Base-by-base conservation (phyloP, 2,329 filamentous ascomycete genomes). In the Ceratocystis ficicola region DNA sequence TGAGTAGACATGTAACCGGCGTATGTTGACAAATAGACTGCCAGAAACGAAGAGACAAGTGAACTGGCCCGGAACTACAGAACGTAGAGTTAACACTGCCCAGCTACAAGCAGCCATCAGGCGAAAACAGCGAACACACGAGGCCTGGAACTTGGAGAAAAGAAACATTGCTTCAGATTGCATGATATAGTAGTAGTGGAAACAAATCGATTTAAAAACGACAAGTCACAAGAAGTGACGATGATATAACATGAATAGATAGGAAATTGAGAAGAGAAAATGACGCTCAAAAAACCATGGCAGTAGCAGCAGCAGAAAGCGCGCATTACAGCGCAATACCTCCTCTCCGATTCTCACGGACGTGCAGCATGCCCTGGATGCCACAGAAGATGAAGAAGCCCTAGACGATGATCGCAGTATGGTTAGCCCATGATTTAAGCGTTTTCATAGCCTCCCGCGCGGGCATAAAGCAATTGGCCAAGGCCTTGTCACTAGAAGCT, bases 381-480 rank as follows among this genome's bases (percentile, higher is more conserved):
- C 87, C 89, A 77, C 93, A 97, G 78, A 95, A 96, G 63, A 95
- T 81, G 66, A 96, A 83, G 80, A 97, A 97, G 20, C 82, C 86
- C 92, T 95, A 70, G 22, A 25, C 30, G 28, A 20, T 12, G 25
- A 59, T 17, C n/a, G 28, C 22, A 25, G 28, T 59, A 36, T 36
- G 32, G 52, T 59, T 59, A 59, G 52, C 52, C 20, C 12, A 17
- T n/a, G 15, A 17, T 59, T 12, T 8, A 36, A 12, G 8, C 32
- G 10, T 36, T 36, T 36, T 3, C 32, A 10, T 36, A 36, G 32
- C 10, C 32, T 36, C 32, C 32, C 8, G 10, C 32, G 32, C 32
- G 32, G 1, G 17, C 46, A n/a, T n/a, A 50, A 3, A 50, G 22
- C 28, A 32, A n/a, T 30, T 32, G 25, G 1, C 12, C n/a, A 3